These are phyloP conservation scores for Pythium phragmiticola DNA, from an alignment of 352 stramenopile genomes.

Conservation along the genomic window DNA sequence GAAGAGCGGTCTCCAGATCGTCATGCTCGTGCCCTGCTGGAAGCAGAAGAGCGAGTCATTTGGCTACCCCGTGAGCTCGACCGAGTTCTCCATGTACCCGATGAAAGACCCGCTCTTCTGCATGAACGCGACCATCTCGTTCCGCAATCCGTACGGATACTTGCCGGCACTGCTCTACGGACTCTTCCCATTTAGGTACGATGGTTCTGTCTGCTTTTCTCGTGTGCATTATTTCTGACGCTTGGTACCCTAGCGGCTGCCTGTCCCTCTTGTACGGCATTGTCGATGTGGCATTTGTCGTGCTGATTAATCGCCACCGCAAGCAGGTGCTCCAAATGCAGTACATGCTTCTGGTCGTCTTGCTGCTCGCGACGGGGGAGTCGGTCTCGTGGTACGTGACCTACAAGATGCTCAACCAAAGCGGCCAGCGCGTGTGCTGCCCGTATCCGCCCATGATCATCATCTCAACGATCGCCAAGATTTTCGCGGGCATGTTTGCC, in stretches of 20 bases:
- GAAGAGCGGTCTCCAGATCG: slow-evolving; percentile 56
- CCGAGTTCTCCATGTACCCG: slow-evolving; percentile 65
- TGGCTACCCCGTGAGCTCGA: slow-evolving; percentile 72
- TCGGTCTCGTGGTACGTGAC: slow-evolving; percentile 75
- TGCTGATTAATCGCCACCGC: slow-evolving; percentile 68
- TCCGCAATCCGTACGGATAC: slow-evolving; percentile 84
- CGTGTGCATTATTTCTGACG: background rate
- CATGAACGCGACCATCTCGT: slow-evolving; percentile 62
- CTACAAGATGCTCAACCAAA: slow-evolving; percentile 73
- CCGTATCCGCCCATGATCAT: slow-evolving; percentile 70
- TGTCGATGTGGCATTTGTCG: slow-evolving; percentile 65
- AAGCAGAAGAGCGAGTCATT: slow-evolving; percentile 82
- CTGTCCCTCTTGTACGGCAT: slow-evolving; percentile 74
- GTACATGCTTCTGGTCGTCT: slow-evolving; percentile 76
- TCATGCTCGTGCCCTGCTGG: slow-evolving; percentile 73
- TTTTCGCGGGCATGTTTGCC: slow-evolving; percentile 70
- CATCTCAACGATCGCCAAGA: slow-evolving; percentile 71
- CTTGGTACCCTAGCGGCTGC: slow-evolving; percentile 38
- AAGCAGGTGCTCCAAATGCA: slow-evolving; percentile 77
- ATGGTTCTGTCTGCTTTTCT: slow-evolving; percentile 1
- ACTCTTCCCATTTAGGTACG: slow-evolving; percentile 84
- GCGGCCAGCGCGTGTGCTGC: slow-evolving; percentile 69
- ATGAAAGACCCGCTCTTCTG: slow-evolving; percentile 70
- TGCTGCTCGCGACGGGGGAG: slow-evolving; percentile 75
- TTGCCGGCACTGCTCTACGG: slow-evolving; percentile 76